phyloP scores from a whole-genome alignment of 148 eudicot species.

The Camellia japonica region DNA sequence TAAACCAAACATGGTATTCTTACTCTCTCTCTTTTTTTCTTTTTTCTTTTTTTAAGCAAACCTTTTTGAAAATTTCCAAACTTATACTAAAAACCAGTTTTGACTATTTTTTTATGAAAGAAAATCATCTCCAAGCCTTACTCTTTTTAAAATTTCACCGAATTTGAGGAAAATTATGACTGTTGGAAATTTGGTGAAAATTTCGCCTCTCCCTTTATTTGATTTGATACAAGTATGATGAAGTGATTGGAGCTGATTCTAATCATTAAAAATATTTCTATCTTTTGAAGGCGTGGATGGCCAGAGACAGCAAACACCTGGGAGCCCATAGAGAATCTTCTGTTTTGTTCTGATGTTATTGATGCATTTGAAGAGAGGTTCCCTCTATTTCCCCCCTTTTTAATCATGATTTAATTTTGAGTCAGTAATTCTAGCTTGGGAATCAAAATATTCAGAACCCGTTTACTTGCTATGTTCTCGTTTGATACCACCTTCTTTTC shows the following conservation, averaged over 20 bases:
- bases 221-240: too few relatives aligned
- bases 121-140: too few relatives aligned
- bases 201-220: too few relatives aligned
- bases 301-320: slow-evolving; percentile 92
- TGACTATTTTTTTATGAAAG: too few relatives aligned
- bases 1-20: too few relatives aligned
- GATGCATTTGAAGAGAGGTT: slow-evolving; percentile 94
- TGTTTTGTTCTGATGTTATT: slow-evolving; percentile 70
- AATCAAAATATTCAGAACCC: neutral
- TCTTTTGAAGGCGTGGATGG: slow-evolving; percentile 86
- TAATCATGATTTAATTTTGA: neutral
- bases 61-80: too few relatives aligned
- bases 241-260: neutral
- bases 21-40: too few relatives aligned
- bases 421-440: slow-evolving; percentile 8
- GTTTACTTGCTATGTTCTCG: neutral
- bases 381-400: slow-evolving; percentile 21
- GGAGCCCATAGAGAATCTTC: slow-evolving; percentile 90
- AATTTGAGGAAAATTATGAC: too few relatives aligned
- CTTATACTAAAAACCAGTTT: too few relatives aligned
- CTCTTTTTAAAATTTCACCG: too few relatives aligned
- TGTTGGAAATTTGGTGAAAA: too few relatives aligned
- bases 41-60: too few relatives aligned
- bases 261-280: slow-evolving; percentile 1
- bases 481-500: slow-evolving; percentile 7